Evolutionary conservation across 2,329 filamentous ascomycete genomes (phyloP), one percentile per base, ranked within the genome.

Genomic region (Trichoderma semiorbis): DNA sequence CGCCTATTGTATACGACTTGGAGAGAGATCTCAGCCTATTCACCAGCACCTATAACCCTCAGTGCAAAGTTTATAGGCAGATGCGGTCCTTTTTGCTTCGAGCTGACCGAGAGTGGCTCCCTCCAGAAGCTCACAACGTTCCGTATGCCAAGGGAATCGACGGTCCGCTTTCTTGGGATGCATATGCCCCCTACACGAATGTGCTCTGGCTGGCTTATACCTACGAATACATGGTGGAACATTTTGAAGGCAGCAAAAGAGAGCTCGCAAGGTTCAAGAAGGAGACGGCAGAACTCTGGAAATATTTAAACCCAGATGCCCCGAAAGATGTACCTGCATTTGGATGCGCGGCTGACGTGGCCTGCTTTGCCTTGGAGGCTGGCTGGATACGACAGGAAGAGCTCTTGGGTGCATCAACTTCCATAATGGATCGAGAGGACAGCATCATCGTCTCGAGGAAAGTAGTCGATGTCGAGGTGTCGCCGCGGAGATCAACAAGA

Each of bases 151-250:
- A 77, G 18, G 84, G 84, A 1, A 76, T 85, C 43, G 81, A 85
- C 70, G 86, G 84, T 1, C 78, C 85, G 4, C 81, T 90, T 12
- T 85, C 83, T 2, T 91, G 89, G 89, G 78, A 82, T 6, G 82
- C 80, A 1, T 85, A 87, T 74, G 84, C 84, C 32, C 88, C 89
- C 1, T 91, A 91, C 78, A 90, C 87, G 5, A 91, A 91, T 73
- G 88, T 91, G 1, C 80, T 91, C 21, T 91, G 89, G 89, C 83
- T 91, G 55, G 86, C 88, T 3, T 91, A 90, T 73, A 80, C 90
- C 6, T 90, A 90, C 75, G 80, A 83, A 43, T 90, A 89, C 78
- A 78, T 90, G 70, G 75, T 81, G 3, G 75, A 73, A 7, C 81
- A 85, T 72, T 90, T 88, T 74, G 73, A 75, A 12, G 87, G 87